A percentile compares a stretch with the other conserved stretches of the same genome.
phyloP scores from a whole-genome alignment of 345 rosid genomes.

The Combretum micranthum region DNA sequence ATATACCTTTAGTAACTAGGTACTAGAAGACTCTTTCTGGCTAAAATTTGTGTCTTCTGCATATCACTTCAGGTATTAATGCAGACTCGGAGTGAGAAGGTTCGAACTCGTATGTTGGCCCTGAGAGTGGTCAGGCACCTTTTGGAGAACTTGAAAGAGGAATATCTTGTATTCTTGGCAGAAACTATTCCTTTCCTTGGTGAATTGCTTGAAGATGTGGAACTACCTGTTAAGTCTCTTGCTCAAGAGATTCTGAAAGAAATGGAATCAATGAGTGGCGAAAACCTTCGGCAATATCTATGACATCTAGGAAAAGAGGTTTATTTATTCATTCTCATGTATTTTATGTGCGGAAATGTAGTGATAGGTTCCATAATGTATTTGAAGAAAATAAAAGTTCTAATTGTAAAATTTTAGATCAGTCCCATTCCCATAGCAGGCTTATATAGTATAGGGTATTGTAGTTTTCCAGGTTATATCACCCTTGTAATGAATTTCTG shows the following conservation, averaged over 20 bases:
- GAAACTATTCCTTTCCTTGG: conserved; percentile 91
- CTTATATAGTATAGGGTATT: too few relatives aligned
- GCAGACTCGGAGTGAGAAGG: conserved; percentile 87
- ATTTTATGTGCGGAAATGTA: too few relatives aligned
- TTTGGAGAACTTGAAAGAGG: conserved; percentile 77
- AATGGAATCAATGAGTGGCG: conserved; percentile 89
- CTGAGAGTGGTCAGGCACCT: conserved; percentile 68
- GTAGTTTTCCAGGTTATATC: too few relatives aligned
- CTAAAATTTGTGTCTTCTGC: background rate
- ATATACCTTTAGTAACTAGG: too few relatives aligned
- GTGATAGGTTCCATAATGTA: too few relatives aligned
- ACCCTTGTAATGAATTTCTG: too few relatives aligned
- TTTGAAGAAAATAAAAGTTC: too few relatives aligned
- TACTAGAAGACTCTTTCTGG: background rate
- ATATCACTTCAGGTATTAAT: conserved; percentile 51
- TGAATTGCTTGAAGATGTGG: conserved; percentile 81
- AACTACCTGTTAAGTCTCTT: conserved; percentile 66
- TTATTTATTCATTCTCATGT: too few relatives aligned
- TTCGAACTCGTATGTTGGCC: conserved; percentile 67
- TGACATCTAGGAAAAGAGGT: conserved; percentile 9
- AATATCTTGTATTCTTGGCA: conserved; percentile 62
- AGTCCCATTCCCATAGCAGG: too few relatives aligned
- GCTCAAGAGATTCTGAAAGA: conserved; percentile 82
- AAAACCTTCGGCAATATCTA: conserved; percentile 60
- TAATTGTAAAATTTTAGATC: too few relatives aligned